Percentiles rank a stretch among this genome's conserved stretches.
Conservation (phyloP, 176 grass and related monocot species). For the Eleusine coracana region DNA sequence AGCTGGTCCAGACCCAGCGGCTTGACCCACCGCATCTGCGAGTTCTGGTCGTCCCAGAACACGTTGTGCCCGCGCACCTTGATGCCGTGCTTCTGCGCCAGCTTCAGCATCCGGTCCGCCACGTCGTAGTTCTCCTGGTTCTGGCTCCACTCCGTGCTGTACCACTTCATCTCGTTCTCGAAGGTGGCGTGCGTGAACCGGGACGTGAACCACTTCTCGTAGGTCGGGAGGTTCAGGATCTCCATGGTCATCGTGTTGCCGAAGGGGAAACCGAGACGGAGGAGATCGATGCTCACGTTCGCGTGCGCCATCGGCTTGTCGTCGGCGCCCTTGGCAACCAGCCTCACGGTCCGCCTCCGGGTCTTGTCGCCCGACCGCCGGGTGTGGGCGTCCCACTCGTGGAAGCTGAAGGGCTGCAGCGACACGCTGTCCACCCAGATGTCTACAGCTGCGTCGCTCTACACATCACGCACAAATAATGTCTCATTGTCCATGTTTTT, state of each 20-base stretch:
- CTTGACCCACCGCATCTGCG: conserved; percentile 50
- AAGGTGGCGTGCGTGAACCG: conserved; percentile 81
- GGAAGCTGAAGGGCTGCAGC: conserved; percentile 76
- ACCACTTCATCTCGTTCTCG: conserved; percentile 99
- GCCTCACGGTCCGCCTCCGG: conserved; percentile 29
- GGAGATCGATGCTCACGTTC: conserved; percentile 50
- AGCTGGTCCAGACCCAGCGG: conserved; percentile 33
- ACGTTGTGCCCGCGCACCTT: conserved; percentile 78
- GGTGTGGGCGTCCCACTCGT: conserved; percentile 67
- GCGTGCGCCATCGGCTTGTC: conserved; percentile 42
- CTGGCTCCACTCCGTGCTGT: conserved; percentile 48
- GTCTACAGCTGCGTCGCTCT: conserved; percentile 52
- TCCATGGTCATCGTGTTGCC: conserved; percentile 59
- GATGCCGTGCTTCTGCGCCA: conserved; percentile 39
- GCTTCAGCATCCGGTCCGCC: conserved; percentile 64
- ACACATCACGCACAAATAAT: not conserved
- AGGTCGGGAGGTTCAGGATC: conserved; percentile 53
- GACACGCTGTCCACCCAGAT: conserved; percentile 86
- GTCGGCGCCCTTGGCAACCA: conserved; percentile 38
- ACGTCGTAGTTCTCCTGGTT: conserved; percentile 56
- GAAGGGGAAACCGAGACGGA: conserved; percentile 55
- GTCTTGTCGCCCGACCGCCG: conserved; percentile 34
- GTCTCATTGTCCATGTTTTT: too few species aligned
- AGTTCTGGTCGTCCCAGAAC: conserved; percentile 72
- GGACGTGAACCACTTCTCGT: conserved; percentile 84